Base-by-base conservation (phyloP, 116 monocot genomes). In the Posidonia oceanica region DNA sequence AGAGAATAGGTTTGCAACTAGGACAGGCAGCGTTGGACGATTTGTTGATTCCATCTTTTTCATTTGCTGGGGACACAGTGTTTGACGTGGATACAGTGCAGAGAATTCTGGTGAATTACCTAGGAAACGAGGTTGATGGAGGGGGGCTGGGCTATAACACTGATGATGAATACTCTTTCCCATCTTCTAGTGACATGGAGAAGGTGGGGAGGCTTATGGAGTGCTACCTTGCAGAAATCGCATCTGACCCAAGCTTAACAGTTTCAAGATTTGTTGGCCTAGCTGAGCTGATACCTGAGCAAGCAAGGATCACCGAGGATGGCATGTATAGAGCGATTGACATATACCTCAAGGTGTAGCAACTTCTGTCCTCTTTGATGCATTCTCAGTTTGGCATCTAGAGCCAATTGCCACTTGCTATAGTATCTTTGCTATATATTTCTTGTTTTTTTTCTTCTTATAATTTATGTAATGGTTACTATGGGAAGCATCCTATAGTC, bases 281-380 rank as follows among this genome's bases (percentile, higher is more conserved):
- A 37, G 86, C 86, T 11, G 96, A 96, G 60, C 52, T 89, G 72
- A 78, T 96, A 63, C 88, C 91, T 36, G 91, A 88, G 56, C 79
- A 83, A 63, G 77, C 88, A 22, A 86, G 78, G 66, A 39, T 77
- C 52, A 85, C 76, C 14, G 96, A 96, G 72, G 96, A 96, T 75
- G 91, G 84, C 54, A 88, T 91, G 82, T 96, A 96, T 75, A 74
- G 91, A 71, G 91, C 91, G 8, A 83, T 96, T 13, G 96, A 96
- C 64, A 96, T 96, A 62, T 96, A 85, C 75, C 75, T 96, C 69
- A 96, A 96, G 88, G 94, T 94, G 18, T 0, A 36, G 14, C 22
- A 13, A 42, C 21, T 53, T 18, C 7, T 11, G 22, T 51, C 42
- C 54, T 10, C 23, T 72, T 3, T 44, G 18, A 54, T 69, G 7